Conservation (phyloP, 352 stramenopile species). For the Thalassiosira hispida region DNA sequence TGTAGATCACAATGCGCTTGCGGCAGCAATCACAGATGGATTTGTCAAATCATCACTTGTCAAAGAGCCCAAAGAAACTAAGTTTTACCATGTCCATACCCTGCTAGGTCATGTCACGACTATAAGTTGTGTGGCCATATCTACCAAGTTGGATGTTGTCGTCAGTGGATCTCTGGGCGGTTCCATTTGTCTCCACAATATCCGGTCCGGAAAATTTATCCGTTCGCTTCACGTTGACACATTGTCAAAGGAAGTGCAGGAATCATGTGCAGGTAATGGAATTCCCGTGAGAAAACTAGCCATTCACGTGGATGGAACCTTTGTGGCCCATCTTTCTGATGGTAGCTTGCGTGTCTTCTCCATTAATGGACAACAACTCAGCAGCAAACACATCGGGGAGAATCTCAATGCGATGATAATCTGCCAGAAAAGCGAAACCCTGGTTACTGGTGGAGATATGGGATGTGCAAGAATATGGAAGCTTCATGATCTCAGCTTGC, state of each 20-base stretch:
- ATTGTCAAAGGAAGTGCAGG: conserved; percentile 39
- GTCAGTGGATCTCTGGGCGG: conserved; percentile 80
- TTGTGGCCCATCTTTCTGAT: conserved; percentile 76
- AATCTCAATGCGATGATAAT: conserved; percentile 80
- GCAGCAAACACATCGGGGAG: conserved; percentile 62
- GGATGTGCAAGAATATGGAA: conserved; percentile 72
- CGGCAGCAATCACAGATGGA: conserved; percentile 57
- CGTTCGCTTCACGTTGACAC: conserved; percentile 74
- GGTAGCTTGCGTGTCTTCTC: conserved; percentile 71
- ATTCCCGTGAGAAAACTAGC: conserved; percentile 58
- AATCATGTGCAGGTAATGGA: conserved; percentile 52
- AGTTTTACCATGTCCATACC: conserved; percentile 62
- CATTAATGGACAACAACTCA: conserved; percentile 74
- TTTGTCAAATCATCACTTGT: conserved; percentile 75
- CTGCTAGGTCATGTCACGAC: conserved; percentile 77
- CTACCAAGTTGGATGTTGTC: conserved; percentile 84
- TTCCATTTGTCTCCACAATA: conserved; percentile 86
- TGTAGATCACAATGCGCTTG: conserved; percentile 78
- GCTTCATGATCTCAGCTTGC: conserved; percentile 66
- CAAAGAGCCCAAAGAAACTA: conserved; percentile 47
- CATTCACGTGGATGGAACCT: conserved; percentile 68
- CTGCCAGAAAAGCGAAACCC: conserved; percentile 67
- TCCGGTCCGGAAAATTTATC: conserved; percentile 81
- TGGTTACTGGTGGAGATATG: conserved; percentile 79
- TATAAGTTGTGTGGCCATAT: conserved; percentile 74